Conservation (phyloP, 1,284 basidiomycete species). For the Ustilago bromivora region DNA sequence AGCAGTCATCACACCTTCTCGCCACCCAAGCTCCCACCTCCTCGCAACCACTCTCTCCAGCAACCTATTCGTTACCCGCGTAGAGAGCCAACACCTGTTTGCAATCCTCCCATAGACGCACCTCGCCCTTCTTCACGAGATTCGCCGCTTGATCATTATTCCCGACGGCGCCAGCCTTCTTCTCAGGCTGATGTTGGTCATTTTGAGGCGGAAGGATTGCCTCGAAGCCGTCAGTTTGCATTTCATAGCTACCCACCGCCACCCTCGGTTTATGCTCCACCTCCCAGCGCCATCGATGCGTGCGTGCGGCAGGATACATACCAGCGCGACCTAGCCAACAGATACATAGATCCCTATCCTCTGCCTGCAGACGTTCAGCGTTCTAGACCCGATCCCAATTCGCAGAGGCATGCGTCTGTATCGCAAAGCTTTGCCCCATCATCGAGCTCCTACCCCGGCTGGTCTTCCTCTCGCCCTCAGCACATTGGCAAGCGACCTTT, state of each 20-base stretch:
- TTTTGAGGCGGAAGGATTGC: neutral
- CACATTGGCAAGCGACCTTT: slow-evolving; percentile 10
- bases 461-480: slow-evolving; percentile 5
- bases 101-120: neutral
- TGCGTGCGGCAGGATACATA: neutral
- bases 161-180: slow-evolving; percentile 11
- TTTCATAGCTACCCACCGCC: slow-evolving; percentile 5
- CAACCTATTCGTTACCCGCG: neutral
- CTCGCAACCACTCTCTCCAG: slow-evolving; percentile 11
- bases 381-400: neutral
- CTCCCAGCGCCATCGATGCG: neutral
- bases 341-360: neutral
- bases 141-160: neutral
- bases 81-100: slow-evolving; percentile 4
- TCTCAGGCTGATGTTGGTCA: neutral
- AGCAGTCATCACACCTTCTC: slow-evolving; percentile 12
- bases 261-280: slow-evolving; percentile 10
- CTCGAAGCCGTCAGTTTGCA: slow-evolving; percentile 1
- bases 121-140: slow-evolving; percentile 4
- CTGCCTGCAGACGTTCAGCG: neutral
- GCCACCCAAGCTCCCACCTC: slow-evolving; percentile 26
- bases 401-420: neutral
- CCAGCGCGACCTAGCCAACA: slow-evolving; percentile 6
- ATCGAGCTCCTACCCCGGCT: neutral
- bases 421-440: slow-evolving; percentile 1